phyloP scores from a whole-genome alignment of 1,284 basidiomycete species.

The Heliocybe sulcata region DNA sequence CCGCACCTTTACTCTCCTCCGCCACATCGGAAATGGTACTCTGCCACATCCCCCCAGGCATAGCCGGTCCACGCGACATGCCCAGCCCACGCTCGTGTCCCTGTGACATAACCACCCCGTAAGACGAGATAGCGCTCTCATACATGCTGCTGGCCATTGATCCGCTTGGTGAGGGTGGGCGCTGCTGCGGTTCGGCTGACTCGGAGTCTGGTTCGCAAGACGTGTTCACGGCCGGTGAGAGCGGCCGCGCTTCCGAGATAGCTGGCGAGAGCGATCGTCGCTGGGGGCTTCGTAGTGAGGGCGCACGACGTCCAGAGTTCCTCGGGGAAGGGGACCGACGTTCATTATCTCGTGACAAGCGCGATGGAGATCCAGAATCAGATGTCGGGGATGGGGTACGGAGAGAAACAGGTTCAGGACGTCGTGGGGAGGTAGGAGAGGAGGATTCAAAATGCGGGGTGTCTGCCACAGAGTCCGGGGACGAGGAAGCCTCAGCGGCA shows the following conservation, averaged over 20 bases:
- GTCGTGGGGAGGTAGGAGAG: too few relatives aligned
- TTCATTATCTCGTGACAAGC: too few relatives aligned
- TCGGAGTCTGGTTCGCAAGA: background rate
- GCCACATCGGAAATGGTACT: background rate
- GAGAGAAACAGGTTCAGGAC: too few relatives aligned
- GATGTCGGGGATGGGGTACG: too few relatives aligned
- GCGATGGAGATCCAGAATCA: too few relatives aligned
- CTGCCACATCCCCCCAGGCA: background rate
- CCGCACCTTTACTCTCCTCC: background rate
- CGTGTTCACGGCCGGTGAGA: slow-evolving; percentile 20
- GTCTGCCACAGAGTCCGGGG: too few relatives aligned
- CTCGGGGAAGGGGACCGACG: too few relatives aligned
- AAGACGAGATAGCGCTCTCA: slow-evolving; percentile 58
- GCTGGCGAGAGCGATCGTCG: slow-evolving; percentile 31
- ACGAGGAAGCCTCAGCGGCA: too few relatives aligned
- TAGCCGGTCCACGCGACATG: background rate
- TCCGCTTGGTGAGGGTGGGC: background rate
- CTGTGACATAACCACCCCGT: background rate
- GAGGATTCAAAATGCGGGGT: too few relatives aligned
- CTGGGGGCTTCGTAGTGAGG: too few relatives aligned
- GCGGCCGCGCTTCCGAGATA: too few relatives aligned
- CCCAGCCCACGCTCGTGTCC: background rate
- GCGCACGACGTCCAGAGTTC: too few relatives aligned
- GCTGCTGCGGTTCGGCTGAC: background rate
- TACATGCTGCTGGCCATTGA: slow-evolving; percentile 57